These are phyloP conservation scores for Limonomyces culmigenus DNA, from an alignment of 1,284 basidiomycete genomes.

Conservation along the genomic window DNA sequence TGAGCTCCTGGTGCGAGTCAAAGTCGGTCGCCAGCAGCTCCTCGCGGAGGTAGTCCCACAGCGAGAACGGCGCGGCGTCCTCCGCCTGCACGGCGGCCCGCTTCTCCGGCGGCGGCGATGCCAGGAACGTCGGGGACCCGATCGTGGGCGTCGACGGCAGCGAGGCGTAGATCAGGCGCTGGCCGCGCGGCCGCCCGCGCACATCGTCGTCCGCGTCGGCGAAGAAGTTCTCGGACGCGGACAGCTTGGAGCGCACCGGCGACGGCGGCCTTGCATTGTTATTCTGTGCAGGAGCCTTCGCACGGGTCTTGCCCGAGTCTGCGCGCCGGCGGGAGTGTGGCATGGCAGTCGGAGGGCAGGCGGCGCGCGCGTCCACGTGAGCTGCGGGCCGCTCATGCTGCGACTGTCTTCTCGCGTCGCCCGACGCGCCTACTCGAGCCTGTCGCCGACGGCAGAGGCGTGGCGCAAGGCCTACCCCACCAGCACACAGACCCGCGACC, in stretches of 20 bases:
- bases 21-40: constrained; percentile 82
- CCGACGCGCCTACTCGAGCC: too few relatives aligned
- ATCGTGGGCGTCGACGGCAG: constrained; percentile 53
- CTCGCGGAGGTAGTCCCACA: constrained; percentile 87
- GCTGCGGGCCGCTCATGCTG: too few relatives aligned
- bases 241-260: too few relatives aligned
- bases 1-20: constrained; percentile 83
- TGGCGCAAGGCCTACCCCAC: neutral
- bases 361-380: too few relatives aligned
- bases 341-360: too few relatives aligned
- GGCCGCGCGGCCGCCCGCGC: too few relatives aligned
- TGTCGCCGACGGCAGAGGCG: neutral
- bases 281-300: too few relatives aligned
- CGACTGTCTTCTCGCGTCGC: too few relatives aligned
- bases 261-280: too few relatives aligned
- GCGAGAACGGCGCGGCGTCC: constrained; percentile 39
- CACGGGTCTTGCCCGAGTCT: too few relatives aligned
- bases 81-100: neutral
- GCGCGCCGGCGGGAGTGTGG: too few relatives aligned
- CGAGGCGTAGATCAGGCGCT: constrained; percentile 51
- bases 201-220: neutral
- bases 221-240: neutral
- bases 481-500: neutral
- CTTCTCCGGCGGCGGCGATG: constrained; percentile 4
- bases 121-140: constrained; percentile 22